These are phyloP conservation scores for Fraxinus sp. DNA, from an alignment of 305 asterid genomes.

Conservation along the genomic window DNA sequence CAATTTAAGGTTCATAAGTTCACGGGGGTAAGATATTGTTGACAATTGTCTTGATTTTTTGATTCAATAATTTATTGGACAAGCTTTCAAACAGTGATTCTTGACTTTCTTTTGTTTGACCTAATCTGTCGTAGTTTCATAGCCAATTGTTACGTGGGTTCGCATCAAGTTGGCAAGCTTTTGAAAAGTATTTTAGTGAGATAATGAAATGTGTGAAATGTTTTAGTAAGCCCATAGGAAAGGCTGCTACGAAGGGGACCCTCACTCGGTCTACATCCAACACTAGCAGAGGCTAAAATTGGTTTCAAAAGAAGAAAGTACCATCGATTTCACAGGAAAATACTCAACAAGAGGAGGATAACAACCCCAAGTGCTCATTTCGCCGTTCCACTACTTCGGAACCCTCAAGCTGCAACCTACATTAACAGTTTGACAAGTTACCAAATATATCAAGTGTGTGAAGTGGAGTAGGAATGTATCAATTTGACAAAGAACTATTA, in stretches of 20 bases:
- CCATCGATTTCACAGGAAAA: neutral
- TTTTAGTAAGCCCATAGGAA: neutral
- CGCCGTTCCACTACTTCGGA: conserved; percentile 66
- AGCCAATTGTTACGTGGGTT: too few species aligned
- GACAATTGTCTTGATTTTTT: too few species aligned
- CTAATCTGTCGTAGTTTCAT: too few species aligned
- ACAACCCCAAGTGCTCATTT: conserved; percentile 72
- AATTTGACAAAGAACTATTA: neutral
- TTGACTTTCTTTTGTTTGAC: too few species aligned
- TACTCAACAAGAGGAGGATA: conserved; percentile 11
- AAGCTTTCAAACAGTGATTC: too few species aligned
- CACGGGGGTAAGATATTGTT: too few species aligned
- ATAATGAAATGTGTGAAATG: neutral
- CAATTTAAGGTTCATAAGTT: too few species aligned
- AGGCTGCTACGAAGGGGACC: neutral
- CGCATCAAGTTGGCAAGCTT: neutral
- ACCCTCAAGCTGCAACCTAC: conserved; percentile 70
- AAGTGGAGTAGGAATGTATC: neutral
- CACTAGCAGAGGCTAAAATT: neutral
- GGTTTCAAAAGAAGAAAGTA: neutral
- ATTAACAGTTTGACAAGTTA: conserved; percentile 22
- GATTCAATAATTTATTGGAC: neutral
- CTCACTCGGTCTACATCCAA: neutral
- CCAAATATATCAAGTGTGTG: conserved; percentile 8
- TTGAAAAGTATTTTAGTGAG: neutral